Base-by-base conservation (phyloP, 148 eudicot species). In the Camellia lanceoleosa region DNA sequence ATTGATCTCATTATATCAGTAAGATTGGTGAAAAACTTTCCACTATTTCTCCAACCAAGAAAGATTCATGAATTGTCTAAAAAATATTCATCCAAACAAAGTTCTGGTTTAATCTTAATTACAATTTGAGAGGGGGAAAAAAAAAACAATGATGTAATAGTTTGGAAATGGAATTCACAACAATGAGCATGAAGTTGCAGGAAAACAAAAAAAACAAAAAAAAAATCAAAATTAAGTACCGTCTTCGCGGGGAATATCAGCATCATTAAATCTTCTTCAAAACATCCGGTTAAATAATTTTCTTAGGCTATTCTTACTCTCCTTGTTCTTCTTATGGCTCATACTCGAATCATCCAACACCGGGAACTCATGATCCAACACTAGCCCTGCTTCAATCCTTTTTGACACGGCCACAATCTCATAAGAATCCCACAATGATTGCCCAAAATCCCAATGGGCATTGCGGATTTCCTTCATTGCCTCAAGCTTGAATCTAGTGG, bases 371-470 rank as follows among this genome's bases (percentile, higher is more conserved):
- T 80, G 54, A 6, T 87, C 90, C 80, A 92, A 79, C 5, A 86
- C 82, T 19, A 96, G 62, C n/a, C 92, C 90, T 0, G 78, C 66
- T 44, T 96, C 98, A 62, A 96, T 67, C 74, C 71, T 91, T 71
- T 85, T 96, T 0, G 97, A 92, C 67, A 94, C 87, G 1, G 91
- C 72, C 68, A 92, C 89, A 49, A 96, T 87, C 83, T 96, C 99
- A 46, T 90, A 93, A 8, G 97, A 83, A 71, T 96, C 99, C 98
- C 90, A 91, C 1, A 96, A 82, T 0, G 99, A 92, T 49, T 92
- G 89, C 15, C 81, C 71, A 68, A 95, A 95, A 72, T 90, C 88
- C 98, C 98, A 93, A 11, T 81, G 65, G 0, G 51, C 79, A 4
- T 11, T 30, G 56, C 56, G 1, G 20, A 43, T 20, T 47, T 7